These are phyloP conservation scores for Cajanus cajan DNA, from an alignment of 306 rosid genomes.

Conservation along the genomic window DNA sequence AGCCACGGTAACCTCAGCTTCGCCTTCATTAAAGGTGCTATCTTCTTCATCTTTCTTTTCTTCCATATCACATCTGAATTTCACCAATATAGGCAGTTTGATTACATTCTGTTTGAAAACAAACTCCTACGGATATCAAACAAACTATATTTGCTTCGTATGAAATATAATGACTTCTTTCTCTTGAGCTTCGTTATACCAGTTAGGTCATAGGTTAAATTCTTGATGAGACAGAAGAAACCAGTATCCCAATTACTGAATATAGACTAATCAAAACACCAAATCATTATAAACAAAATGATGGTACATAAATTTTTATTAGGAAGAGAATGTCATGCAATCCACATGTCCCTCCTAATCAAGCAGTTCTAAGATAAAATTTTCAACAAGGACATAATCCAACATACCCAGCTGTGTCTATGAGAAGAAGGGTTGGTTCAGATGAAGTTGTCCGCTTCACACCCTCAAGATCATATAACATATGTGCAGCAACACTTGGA, in stretches of 20 bases:
- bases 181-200: not conserved
- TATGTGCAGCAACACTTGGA: conserved; percentile 85
- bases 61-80: conserved; percentile 91
- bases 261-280: conserved; percentile 4
- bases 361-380: conserved; percentile 1
- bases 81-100: conserved; percentile 32
- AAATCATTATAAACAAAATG: conserved; percentile 14
- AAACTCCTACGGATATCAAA: not conserved
- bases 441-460: conserved; percentile 81
- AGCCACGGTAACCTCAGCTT: conserved; percentile 84
- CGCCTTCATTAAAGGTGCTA: conserved; percentile 96
- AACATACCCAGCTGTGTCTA: conserved; percentile 93
- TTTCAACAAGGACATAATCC: conserved; percentile 19
- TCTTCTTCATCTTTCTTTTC: conserved; percentile 99
- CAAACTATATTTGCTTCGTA: conserved; percentile 13
- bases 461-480: conserved; percentile 73
- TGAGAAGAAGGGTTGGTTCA: conserved; percentile 86
- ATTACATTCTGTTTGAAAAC: conserved; percentile 1
- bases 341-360: conserved; percentile 6
- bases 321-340: not conserved
- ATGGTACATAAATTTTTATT: conserved; percentile 1
- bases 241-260: not conserved
- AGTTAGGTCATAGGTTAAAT: not conserved
- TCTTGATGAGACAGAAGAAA: conserved; percentile 13
- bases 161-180: conserved; percentile 14